Evolutionary conservation across 176 grass and related monocot genomes (phyloP).

Genomic region (Juncus effusus): DNA sequence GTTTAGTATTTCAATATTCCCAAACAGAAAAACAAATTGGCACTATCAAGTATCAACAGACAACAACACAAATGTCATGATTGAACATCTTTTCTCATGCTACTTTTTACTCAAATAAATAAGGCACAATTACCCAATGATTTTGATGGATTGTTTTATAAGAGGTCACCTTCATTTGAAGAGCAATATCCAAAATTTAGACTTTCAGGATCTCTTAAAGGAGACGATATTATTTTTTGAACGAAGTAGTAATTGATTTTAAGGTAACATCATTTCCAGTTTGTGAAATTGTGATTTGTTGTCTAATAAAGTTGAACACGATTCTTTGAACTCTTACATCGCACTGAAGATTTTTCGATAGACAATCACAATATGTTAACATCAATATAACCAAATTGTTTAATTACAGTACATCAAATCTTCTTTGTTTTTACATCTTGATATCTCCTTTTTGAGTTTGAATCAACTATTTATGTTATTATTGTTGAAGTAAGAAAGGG

Average conservation of each 20-base stretch:
- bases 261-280: too few species aligned
- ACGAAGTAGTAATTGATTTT: neutral
- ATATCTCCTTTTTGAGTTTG: too few species aligned
- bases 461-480: too few species aligned
- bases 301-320: too few species aligned
- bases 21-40: neutral
- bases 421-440: too few species aligned
- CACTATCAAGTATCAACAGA: neutral
- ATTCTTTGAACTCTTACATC: too few species aligned
- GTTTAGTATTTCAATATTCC: neutral
- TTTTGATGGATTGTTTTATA: conserved; percentile 53
- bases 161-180: conserved; percentile 52
- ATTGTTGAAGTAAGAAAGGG: too few species aligned
- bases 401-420: too few species aligned
- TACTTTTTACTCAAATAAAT: neutral
- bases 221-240: neutral
- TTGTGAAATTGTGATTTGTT: too few species aligned
- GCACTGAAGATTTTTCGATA: too few species aligned
- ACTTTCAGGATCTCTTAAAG: conserved; percentile 11
- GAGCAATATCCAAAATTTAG: conserved; percentile 28
- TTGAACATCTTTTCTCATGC: neutral
- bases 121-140: conserved; percentile 34
- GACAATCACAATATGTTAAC: too few species aligned
- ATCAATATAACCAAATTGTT: too few species aligned
- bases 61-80: neutral